Conservation (phyloP, 495 filamentous ascomycete species). For the Trichoderma reesei region DNA sequence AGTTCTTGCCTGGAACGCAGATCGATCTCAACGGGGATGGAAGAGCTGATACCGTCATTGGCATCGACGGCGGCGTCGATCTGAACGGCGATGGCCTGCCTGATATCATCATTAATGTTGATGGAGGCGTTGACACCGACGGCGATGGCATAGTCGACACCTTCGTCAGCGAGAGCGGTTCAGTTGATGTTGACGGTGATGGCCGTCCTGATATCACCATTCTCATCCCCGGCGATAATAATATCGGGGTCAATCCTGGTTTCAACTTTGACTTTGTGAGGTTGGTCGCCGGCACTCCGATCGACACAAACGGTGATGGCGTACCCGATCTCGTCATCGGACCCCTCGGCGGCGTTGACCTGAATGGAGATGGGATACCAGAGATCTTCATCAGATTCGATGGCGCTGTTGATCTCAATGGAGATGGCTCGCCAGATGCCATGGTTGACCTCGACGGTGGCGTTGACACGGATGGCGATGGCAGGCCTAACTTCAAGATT, state of each 20-base stretch:
- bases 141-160: background rate
- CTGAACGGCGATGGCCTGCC: background rate
- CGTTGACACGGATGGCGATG: background rate
- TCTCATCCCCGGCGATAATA: background rate
- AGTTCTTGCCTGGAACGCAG: background rate
- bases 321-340: background rate
- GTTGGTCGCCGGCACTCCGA: background rate
- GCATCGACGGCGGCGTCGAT: background rate
- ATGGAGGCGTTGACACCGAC: background rate
- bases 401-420: background rate
- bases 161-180: background rate
- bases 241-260: background rate
- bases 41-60: background rate
- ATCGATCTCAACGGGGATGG: background rate
- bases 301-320: background rate
- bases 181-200: background rate
- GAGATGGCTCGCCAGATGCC: background rate
- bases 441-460: background rate
- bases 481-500: background rate
- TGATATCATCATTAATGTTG: background rate
- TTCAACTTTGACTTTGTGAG: background rate
- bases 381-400: background rate
- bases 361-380: constrained; percentile 1
- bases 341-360: background rate
- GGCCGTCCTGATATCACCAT: background rate